Base-by-base conservation (phyloP, 441 rosid genomes). In the Eruca vesicaria region DNA sequence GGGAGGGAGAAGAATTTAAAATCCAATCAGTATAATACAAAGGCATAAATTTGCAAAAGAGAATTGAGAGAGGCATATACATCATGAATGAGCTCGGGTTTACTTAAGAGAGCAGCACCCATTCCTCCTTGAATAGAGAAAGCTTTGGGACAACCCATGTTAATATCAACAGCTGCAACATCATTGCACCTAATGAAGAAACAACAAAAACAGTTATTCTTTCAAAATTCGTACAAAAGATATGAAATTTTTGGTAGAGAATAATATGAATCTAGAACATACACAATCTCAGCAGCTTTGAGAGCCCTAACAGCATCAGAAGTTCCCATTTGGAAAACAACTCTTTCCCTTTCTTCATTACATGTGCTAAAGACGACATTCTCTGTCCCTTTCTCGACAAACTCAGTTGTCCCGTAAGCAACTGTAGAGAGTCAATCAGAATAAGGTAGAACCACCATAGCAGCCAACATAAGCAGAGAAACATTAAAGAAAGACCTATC, bases 91-190 rank as follows among this genome's bases (percentile, higher is more conserved):
- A 91, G 90, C 71, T 93, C 90, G 2, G 96, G 96, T 73, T 89
- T 91, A 63, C 81, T 71, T 83, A 94, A 81, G 57, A 94, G 81
- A 55, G 97, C 98, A 84, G 98, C 97, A 53, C 98, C 98, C 98
- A 94, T 94, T 63, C 98, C 98, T 66, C 97, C 98, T 68, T 93
- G 91, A 68, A 92, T 63, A 64, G 98, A 94, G 82, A 94, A 94
- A 66, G 97, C 86, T 78, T 78, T 94, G 14, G 98, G 98, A 76
- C 97, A 94, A 74, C 98, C 98, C 98, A 94, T 94, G 73, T 94
- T 94, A 77, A 94, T 79, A 83, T 94, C 98, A 53, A 94, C 80
- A 18, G 95, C 85, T 69, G 95, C 90, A 71, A 94, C 97, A 60
- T 94, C 97, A 1, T 89, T 90, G 75, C 92, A 92, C 83, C 98